These are phyloP conservation scores for Physaria fendleri DNA, from an alignment of 345 rosid genomes.

Conservation along the genomic window DNA sequence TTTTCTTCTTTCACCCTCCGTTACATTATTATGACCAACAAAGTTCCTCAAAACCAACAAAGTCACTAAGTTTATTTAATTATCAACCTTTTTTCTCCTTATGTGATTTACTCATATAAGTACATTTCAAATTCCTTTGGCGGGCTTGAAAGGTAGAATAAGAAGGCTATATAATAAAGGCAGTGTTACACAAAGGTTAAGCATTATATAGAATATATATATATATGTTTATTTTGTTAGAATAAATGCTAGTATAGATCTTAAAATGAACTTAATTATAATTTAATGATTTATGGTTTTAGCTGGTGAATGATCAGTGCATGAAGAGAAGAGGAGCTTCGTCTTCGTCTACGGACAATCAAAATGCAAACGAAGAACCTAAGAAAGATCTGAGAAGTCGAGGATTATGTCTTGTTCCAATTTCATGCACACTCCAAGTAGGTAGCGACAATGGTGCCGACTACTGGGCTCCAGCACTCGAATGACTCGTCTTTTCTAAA, in stretches of 20 bases:
- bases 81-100: not conserved
- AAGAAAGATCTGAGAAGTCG: conserved; percentile 79
- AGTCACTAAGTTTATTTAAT: conserved; percentile 5
- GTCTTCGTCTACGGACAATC: conserved; percentile 14
- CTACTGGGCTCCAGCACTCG: conserved; percentile 79
- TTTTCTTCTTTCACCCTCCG: conserved; percentile 25
- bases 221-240: too few relatives aligned
- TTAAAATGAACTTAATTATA: not conserved
- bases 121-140: conserved; percentile 22
- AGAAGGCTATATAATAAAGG: too few relatives aligned
- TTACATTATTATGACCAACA: conserved; percentile 15
- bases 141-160: conserved; percentile 24
- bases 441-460: conserved; percentile 90
- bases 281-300: conserved; percentile 15
- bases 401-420: conserved; percentile 93
- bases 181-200: too few relatives aligned
- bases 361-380: conserved; percentile 42
- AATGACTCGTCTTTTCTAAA: conserved; percentile 34
- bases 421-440: conserved; percentile 80
- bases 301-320: conserved; percentile 62
- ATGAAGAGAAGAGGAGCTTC: conserved; percentile 53
- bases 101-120: too few relatives aligned
- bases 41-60: too few relatives aligned
- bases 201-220: not conserved
- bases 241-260: not conserved